Evolutionary conservation across 164 flowering plant species (phyloP).

Genomic region (Nymphaea colorata): DNA sequence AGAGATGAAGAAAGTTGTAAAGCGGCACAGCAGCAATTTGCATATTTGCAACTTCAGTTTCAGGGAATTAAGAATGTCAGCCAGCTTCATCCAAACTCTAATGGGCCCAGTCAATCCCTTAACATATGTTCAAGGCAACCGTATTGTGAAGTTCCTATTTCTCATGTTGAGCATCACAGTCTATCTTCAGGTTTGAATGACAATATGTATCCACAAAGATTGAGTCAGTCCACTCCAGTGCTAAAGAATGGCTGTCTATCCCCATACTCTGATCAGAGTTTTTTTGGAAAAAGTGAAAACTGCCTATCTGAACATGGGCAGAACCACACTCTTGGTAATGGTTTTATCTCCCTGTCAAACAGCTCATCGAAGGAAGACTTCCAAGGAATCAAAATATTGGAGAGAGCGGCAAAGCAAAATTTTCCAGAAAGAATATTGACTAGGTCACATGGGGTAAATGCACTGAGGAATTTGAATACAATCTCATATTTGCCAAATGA

Average conservation of each 20-base stretch:
- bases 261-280: constrained; percentile 15
- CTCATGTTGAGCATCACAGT: constrained; percentile 21
- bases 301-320: constrained; percentile 12
- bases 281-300: constrained; percentile 15
- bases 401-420: constrained; percentile 20
- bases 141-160: constrained; percentile 13
- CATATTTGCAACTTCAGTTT: constrained; percentile 28
- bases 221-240: constrained; percentile 12
- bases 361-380: constrained; percentile 11
- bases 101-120: constrained; percentile 12
- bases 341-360: constrained; percentile 3
- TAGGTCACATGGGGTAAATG: constrained; percentile 32
- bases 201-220: constrained; percentile 9
- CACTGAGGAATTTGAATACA: constrained; percentile 10
- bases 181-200: constrained; percentile 17
- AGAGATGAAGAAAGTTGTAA: constrained; percentile 27
- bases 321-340: constrained; percentile 7
- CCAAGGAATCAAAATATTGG: constrained; percentile 8
- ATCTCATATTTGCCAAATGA: background rate
- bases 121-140: constrained; percentile 17
- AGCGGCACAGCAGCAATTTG: constrained; percentile 31
- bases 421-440: constrained; percentile 49
- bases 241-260: constrained; percentile 8
- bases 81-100: constrained; percentile 15
- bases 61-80: constrained; percentile 12